Evolutionary conservation across 106 monocot species (phyloP), one percentile per base, ranked within the genome.

Genomic region (Platanthera guangdongensis): DNA sequence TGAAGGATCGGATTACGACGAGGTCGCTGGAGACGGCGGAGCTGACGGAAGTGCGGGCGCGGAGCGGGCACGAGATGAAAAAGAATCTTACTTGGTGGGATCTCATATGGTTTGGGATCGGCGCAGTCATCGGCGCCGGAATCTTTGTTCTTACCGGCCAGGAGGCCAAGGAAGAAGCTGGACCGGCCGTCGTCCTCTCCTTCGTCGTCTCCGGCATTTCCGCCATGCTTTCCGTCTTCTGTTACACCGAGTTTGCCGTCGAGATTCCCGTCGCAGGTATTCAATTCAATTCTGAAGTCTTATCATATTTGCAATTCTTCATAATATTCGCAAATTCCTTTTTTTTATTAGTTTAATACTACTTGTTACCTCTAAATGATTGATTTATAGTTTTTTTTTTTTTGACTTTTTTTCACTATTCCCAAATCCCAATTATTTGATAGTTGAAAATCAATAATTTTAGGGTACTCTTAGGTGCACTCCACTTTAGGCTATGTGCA

Each of bases 181-280:
- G 94, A 0, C 91, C 94, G 1, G 88, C 94, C 47, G 89, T 95
- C 21, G 65, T 89, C 7, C 68, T 95, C 8, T 89, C 91, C 28
- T 95, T 84, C 78, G 87, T 84, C 22, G 78, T 92, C 46, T 89
- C 94, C 51, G 94, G 91, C 50, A 16, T 92, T 22, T 91, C 91
- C n/a, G 88, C 91, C 51, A 87, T 89, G 86, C 86, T 95, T 62
- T 89, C 94, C 48, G 94, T 89, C 55, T 89, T 92, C 75, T 95
- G 94, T 64, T 95, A 92, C 80, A 89, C 91, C 9, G 94, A 95
- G 82, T 95, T 95, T 75, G 91, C 94, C 46, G 85, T 92, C 28
- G 89, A 89, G 84, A 91, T 95, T 76, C 94, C 94, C 30, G 87
- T 92, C 25, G 89, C 94, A 72, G 93, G 92, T 85, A 82, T 50